Percentiles rank a stretch among this genome's conserved stretches.
Conservation (phyloP, 148 eudicot species). For the Rhododendron vialii region DNA sequence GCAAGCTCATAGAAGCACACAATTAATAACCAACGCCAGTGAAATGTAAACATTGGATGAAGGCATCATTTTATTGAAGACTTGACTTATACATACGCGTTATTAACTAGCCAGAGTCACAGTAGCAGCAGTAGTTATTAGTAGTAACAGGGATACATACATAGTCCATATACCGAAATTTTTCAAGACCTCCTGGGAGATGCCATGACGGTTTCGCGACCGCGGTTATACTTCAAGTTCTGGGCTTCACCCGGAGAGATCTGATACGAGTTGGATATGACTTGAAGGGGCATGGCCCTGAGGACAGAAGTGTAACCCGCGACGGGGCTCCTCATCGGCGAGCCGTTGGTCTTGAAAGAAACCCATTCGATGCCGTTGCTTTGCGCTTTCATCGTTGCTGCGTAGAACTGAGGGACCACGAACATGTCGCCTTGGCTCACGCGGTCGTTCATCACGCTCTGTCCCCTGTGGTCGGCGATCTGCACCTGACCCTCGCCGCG, state of each 20-base stretch:
- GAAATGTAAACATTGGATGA: background rate
- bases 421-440: slow-evolving; percentile 60
- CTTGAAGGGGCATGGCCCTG: slow-evolving; percentile 60
- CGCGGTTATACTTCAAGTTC: slow-evolving; percentile 41
- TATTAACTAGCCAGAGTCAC: background rate
- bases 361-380: slow-evolving; percentile 55
- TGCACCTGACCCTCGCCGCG: slow-evolving; percentile 56
- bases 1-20: background rate
- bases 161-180: background rate
- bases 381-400: slow-evolving; percentile 44
- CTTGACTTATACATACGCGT: background rate
- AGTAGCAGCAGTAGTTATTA: background rate
- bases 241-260: slow-evolving; percentile 49
- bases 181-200: slow-evolving; percentile 19
- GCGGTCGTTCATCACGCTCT: slow-evolving; percentile 44
- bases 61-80: background rate
- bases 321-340: slow-evolving; percentile 56
- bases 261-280: slow-evolving; percentile 42
- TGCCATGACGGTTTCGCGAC: slow-evolving; percentile 40
- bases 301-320: slow-evolving; percentile 69
- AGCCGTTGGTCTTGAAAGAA: slow-evolving; percentile 51
- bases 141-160: background rate
- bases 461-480: slow-evolving; percentile 41
- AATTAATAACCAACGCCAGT: background rate
- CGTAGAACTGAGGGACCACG: slow-evolving; percentile 58